phyloP scores from a whole-genome alignment of 768 basidiomycete genomes.

The Lactifluus piperatus region DNA sequence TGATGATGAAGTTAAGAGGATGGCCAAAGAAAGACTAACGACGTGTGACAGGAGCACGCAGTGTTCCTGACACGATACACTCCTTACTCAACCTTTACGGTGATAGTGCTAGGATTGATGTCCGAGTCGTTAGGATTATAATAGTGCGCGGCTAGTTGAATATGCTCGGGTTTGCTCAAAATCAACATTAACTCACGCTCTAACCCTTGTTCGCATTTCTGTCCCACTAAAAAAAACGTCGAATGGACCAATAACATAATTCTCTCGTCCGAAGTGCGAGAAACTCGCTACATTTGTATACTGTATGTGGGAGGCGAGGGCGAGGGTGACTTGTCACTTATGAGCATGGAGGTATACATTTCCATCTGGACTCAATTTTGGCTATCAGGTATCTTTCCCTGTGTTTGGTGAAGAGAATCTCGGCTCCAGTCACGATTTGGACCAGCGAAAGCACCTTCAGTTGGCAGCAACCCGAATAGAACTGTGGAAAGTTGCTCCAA shows the following conservation, averaged over 20 bases:
- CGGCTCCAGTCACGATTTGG: too few relatives aligned
- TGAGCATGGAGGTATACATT: neutral
- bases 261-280: too few relatives aligned
- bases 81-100: too few relatives aligned
- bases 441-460: too few relatives aligned
- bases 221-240: neutral
- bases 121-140: neutral
- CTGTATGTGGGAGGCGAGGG: neutral
- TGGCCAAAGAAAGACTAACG: neutral
- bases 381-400: too few relatives aligned
- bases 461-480: too few relatives aligned
- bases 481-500: neutral
- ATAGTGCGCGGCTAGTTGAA: neutral
- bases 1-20: too few relatives aligned
- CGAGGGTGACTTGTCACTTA: neutral
- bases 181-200: neutral
- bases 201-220: neutral
- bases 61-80: too few relatives aligned
- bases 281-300: neutral
- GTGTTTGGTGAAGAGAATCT: too few relatives aligned
- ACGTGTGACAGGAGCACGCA: too few relatives aligned
- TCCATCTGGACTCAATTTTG: neutral
- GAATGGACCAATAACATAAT: neutral
- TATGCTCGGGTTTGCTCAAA: neutral
- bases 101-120: too few relatives aligned